These are phyloP conservation scores for Desmodesmus armatus DNA, from an alignment of 139 green algal species.

Conservation along the genomic window DNA sequence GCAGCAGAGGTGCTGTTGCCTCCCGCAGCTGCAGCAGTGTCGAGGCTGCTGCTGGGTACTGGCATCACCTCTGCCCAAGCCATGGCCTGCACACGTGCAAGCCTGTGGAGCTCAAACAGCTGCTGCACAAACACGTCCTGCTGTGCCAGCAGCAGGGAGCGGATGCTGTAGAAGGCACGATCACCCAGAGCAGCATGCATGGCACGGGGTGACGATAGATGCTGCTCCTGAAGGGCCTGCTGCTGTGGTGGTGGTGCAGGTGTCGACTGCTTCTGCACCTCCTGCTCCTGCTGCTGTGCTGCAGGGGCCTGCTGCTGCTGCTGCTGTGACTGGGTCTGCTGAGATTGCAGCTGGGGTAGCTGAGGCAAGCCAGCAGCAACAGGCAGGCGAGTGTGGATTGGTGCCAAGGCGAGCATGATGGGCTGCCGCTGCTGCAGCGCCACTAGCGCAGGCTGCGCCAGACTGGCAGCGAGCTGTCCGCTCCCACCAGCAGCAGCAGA, in stretches of 20 bases:
- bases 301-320: background rate
- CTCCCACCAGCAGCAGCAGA: background rate
- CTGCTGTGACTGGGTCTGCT: background rate
- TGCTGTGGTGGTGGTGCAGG: background rate
- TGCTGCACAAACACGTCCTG: conserved; percentile 61
- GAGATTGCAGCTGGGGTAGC: background rate
- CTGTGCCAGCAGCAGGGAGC: conserved; percentile 57
- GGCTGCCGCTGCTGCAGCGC: background rate
- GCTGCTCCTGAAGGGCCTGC: background rate
- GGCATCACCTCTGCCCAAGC: conserved; percentile 29
- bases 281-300: background rate
- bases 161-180: conserved; percentile 46
- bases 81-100: conserved; percentile 52
- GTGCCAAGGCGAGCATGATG: no score
- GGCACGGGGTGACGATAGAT: background rate
- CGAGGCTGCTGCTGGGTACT: no score
- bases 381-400: background rate
- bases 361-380: background rate
- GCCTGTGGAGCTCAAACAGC: conserved; percentile 65
- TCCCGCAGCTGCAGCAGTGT: no score
- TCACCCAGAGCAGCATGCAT: conserved; percentile 51
- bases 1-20: no score
- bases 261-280: background rate
- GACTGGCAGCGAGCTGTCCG: background rate
- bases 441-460: background rate